These are phyloP conservation scores for Dendrobium nobile DNA, from an alignment of 106 monocot species.

Conservation along the genomic window DNA sequence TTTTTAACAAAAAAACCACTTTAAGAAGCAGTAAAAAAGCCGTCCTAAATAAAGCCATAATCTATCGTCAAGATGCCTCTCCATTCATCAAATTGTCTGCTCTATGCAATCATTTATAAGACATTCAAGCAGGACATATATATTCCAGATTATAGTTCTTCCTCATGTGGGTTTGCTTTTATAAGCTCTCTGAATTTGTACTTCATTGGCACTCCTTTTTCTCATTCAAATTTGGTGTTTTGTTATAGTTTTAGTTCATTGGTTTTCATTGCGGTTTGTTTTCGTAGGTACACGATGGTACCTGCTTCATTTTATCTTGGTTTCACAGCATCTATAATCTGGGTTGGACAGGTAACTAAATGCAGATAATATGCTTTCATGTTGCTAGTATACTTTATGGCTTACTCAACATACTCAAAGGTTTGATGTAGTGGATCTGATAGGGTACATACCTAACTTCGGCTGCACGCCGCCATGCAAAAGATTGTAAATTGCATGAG, in stretches of 20 bases:
- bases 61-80: background rate
- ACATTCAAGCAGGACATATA: background rate
- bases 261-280: background rate
- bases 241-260: background rate
- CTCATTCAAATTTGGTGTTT: background rate
- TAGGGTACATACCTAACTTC: slow-evolving; percentile 89
- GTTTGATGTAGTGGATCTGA: slow-evolving; percentile 1
- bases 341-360: slow-evolving; percentile 82
- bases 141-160: background rate
- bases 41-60: too few relatives aligned
- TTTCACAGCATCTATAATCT: slow-evolving; percentile 85
- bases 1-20: too few relatives aligned
- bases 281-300: slow-evolving; percentile 91
- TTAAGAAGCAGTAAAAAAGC: too few relatives aligned
- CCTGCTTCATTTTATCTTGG: slow-evolving; percentile 95
- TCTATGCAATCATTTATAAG: background rate
- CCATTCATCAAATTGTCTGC: background rate
- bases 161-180: background rate
- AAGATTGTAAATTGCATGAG: slow-evolving; percentile 66
- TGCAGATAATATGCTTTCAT: background rate
- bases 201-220: background rate
- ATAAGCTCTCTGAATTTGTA: background rate
- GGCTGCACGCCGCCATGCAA: slow-evolving; percentile 80
- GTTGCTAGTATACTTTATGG: background rate
- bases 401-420: background rate